These are phyloP conservation scores for Neonectria hederae DNA, from an alignment of 2,329 filamentous ascomycete species.

Conservation along the genomic window DNA sequence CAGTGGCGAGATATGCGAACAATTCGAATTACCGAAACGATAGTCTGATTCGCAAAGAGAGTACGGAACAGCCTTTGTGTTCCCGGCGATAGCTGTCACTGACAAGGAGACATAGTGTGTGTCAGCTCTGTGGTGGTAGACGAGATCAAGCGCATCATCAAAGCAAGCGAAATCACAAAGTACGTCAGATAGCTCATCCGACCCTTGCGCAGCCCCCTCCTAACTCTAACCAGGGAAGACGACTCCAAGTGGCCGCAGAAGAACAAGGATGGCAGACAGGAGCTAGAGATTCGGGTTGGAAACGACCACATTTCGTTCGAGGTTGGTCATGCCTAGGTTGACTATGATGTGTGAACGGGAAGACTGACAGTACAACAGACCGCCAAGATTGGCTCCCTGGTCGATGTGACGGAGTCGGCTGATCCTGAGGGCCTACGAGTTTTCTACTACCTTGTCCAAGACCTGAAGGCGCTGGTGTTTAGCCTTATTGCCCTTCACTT, in stretches of 20 bases:
- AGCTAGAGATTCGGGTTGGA: conserved; percentile 92
- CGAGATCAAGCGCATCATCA: conserved; percentile 97
- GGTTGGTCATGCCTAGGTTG: conserved; percentile 60
- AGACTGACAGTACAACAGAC: conserved; percentile 66
- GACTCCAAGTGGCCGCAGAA: conserved; percentile 99
- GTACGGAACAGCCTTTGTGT: conserved; percentile 63
- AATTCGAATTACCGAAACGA: conserved; percentile 99
- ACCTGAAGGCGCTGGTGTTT: conserved; percentile 95
- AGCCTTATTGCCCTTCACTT: conserved; percentile 97
- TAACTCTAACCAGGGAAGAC: conserved; percentile 76
- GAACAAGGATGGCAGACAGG: conserved; percentile 98
- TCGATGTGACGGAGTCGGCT: conserved; percentile 94
- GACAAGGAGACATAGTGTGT: conserved; percentile 74
- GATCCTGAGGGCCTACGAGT: conserved; percentile 96
- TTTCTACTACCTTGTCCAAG: conserved; percentile 98
- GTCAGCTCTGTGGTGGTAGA: conserved; percentile 90
- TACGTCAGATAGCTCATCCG: conserved; percentile 53
- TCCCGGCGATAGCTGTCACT: conserved; percentile 2
- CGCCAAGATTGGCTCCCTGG: conserved; percentile 95
- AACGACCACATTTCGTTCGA: conserved; percentile 98
- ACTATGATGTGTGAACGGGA: background rate
- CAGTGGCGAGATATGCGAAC: conserved; percentile 95
- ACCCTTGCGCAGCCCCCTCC: conserved; percentile 11
- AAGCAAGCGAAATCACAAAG: conserved; percentile 97
- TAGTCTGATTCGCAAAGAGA: conserved; percentile 98